Evolutionary conservation across 2,329 filamentous ascomycete species (phyloP).

Genomic region (Samsoniella hepiali): DNA sequence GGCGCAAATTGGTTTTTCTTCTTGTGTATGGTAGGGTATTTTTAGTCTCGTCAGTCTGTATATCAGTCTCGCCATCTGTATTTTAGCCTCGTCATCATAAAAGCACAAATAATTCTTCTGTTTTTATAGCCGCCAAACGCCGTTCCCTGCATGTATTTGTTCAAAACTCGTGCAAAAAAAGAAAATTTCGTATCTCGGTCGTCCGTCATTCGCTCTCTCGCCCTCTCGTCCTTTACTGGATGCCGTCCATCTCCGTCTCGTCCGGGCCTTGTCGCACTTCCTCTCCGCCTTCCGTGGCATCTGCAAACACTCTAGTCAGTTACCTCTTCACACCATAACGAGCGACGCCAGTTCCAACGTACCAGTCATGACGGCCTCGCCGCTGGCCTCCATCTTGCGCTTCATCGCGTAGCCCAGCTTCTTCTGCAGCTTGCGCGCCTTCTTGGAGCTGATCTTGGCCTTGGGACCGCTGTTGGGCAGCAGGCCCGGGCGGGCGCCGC

Average conservation of each 20-base stretch:
- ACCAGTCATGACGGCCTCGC: constrained; percentile 50
- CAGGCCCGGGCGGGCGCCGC: constrained; percentile 51
- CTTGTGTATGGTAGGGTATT: background rate
- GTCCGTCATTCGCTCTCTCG: background rate
- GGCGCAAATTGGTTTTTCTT: background rate
- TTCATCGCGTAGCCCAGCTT: constrained; percentile 50
- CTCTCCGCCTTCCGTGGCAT: constrained; percentile 21
- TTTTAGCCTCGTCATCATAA: background rate
- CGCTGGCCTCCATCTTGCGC: constrained; percentile 49
- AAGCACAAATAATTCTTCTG: background rate
- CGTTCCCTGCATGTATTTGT: background rate
- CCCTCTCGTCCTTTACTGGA: constrained; percentile 1
- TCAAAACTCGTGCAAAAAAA: background rate
- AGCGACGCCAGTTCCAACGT: constrained; percentile 2
- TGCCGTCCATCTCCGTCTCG: constrained; percentile 28
- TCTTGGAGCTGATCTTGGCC: constrained; percentile 51
- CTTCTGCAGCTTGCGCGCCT: constrained; percentile 54
- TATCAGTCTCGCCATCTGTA: too few species aligned
- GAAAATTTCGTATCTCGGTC: background rate
- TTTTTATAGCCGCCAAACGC: background rate
- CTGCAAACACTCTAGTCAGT: constrained; percentile 22
- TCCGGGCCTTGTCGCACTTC: constrained; percentile 24
- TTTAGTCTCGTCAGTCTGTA: too few species aligned
- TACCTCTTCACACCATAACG: background rate
- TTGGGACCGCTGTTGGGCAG: constrained; percentile 55